Evolutionary conservation across 495 filamentous ascomycete species (phyloP).

Genomic region (Aspergillus sparsus): DNA sequence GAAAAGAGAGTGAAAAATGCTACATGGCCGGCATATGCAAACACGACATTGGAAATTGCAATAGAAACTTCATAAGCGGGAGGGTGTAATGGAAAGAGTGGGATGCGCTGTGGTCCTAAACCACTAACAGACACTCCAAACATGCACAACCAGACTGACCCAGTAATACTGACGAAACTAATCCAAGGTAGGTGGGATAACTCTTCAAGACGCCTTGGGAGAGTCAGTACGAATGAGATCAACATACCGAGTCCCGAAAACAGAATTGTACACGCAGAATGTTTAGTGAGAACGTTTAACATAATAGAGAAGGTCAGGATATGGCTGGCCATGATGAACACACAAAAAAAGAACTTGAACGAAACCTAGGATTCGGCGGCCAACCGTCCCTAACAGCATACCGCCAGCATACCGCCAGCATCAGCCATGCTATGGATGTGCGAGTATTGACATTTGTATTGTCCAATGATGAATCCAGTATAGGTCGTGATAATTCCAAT

Average conservation of each 20-base stretch:
- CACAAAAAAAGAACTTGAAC: conserved; percentile 12
- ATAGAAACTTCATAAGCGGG: conserved; percentile 34
- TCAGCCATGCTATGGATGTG: conserved; percentile 72
- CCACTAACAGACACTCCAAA: conserved; percentile 56
- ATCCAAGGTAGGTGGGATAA: not conserved
- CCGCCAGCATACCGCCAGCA: conserved; percentile 64
- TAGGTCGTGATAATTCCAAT: conserved; percentile 72
- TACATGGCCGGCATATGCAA: conserved; percentile 58
- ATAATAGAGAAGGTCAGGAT: conserved; percentile 9
- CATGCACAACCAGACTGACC: conserved; percentile 70
- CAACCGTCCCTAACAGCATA: conserved; percentile 61
- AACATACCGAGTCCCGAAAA: not conserved
- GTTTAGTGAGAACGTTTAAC: conserved; percentile 5
- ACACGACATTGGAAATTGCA: conserved; percentile 42
- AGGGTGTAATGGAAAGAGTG: conserved; percentile 24
- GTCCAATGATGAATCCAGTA: conserved; percentile 73
- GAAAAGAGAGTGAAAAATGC: conserved; percentile 76
- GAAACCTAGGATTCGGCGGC: conserved; percentile 16
- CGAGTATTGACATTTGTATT: conserved; percentile 56
- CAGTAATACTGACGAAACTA: conserved; percentile 57
- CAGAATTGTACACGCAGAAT: conserved; percentile 2
- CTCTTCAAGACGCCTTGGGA: not conserved
- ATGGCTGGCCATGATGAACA: not conserved
- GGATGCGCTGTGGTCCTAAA: conserved; percentile 23
- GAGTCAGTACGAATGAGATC: not conserved